Evolutionary conservation across 345 rosid genomes (phyloP).

Genomic region (Microthlaspi erraticum): DNA sequence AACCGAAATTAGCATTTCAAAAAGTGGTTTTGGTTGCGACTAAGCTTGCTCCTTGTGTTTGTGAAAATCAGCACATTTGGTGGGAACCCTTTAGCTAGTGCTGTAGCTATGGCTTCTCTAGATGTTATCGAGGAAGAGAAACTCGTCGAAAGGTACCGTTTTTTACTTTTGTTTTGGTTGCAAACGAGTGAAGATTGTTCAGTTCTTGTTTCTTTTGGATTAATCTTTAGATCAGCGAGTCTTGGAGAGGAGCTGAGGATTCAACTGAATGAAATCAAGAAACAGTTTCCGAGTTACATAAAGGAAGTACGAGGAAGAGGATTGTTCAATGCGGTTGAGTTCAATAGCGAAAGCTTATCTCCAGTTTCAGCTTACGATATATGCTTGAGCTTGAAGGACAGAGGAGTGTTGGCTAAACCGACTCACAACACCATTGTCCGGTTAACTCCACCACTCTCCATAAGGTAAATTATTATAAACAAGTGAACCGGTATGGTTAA

Average conservation of each 20-base stretch:
- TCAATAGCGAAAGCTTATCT: constrained; percentile 55
- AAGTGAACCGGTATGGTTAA: constrained; percentile 21
- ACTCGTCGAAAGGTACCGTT: constrained; percentile 70
- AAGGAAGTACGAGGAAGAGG: constrained; percentile 97
- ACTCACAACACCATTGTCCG: constrained; percentile 90
- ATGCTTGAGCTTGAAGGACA: constrained; percentile 86
- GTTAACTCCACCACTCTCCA: constrained; percentile 90
- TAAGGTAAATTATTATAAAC: constrained; percentile 62
- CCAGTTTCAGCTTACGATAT: constrained; percentile 90
- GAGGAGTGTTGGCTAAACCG: constrained; percentile 95
- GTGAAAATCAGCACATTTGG: constrained; percentile 77
- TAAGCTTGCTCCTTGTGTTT: neutral
- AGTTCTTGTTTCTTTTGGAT: constrained; percentile 15
- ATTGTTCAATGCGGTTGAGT: constrained; percentile 88
- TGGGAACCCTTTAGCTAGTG: constrained; percentile 96
- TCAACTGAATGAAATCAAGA: constrained; percentile 61
- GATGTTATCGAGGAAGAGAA: constrained; percentile 78
- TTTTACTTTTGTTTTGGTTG: constrained; percentile 9
- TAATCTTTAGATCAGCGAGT: constrained; percentile 58
- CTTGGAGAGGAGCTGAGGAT: constrained; percentile 69
- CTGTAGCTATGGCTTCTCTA: constrained; percentile 86
- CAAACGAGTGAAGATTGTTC: neutral
- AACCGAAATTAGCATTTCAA: neutral
- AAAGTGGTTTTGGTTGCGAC: neutral
- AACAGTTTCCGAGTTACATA: constrained; percentile 65